A percentile compares a stretch with the other conserved stretches of the same genome.
Evolutionary conservation across 176 grass and related monocot genomes (phyloP).

Genomic region (Bromus sterilis): DNA sequence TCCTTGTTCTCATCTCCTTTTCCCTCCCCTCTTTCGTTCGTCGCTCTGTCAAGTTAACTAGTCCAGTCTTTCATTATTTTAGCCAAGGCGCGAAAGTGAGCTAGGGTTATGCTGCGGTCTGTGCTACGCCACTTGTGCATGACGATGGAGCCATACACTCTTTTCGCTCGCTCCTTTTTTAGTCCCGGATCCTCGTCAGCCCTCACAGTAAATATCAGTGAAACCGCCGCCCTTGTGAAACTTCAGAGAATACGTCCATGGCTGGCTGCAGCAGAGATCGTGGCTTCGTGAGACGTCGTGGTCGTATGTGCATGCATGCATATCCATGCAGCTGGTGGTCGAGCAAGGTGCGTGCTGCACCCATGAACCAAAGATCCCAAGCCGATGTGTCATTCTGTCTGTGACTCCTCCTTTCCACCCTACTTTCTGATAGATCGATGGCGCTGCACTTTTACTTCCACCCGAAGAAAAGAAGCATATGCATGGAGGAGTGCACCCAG

Average conservation of each 20-base stretch:
- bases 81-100: background rate
- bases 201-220: background rate
- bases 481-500: background rate
- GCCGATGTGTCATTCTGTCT: background rate
- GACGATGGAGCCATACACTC: background rate
- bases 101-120: background rate
- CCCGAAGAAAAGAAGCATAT: background rate
- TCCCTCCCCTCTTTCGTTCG: background rate
- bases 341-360: background rate
- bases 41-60: slow-evolving; percentile 11
- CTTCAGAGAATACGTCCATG: background rate
- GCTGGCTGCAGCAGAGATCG: background rate
- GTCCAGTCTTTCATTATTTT: slow-evolving; percentile 35
- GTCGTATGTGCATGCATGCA: background rate
- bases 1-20: slow-evolving; percentile 10
- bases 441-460: slow-evolving; percentile 2
- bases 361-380: background rate
- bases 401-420: background rate
- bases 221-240: background rate
- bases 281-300: background rate
- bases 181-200: background rate
- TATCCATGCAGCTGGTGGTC: background rate
- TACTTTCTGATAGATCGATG: background rate
- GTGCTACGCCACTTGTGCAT: slow-evolving; percentile 1
- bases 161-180: background rate